Evolutionary conservation across 495 filamentous ascomycete genomes (phyloP), one percentile per base, ranked within the genome.

Genomic region (Aspergillus homomorphus): DNA sequence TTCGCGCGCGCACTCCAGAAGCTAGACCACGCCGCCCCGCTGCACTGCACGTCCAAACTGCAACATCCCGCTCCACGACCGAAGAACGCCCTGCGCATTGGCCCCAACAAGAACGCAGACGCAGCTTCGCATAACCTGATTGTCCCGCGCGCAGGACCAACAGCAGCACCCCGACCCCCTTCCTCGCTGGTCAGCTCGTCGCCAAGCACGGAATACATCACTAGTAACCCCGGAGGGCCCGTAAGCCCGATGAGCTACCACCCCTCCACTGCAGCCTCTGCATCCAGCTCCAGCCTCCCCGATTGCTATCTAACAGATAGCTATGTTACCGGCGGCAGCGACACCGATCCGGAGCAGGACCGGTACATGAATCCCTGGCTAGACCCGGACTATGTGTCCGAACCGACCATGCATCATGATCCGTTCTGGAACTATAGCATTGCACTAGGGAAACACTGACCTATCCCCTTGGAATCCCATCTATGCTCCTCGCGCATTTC

Each of bases 41-140:
- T 65, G 3, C 67, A 69, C 51, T 72, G 69, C 38, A 53, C 60
- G 2, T 67, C 61, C 28, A 50, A 62, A 42, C 33, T 65, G 5
- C 53, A 60, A n/a, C 18, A 45, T 7, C 52, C 21, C 28, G 20
- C 28, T 0, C 46, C 38, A 7, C 24, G 18, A 16, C 56, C 58
- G 4, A 26, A 45, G 18, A 56, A 24, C 24, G 12, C 22, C 16
- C n/a, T 52, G 12, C 58, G 23, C 19, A 7, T 49, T 19, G 30
- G 9, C 30, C 12, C 22, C 48, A 15, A 54, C 19, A n/a, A 42
- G 12, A 42, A 10, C 10, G 42, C 22, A 3, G 30, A 42, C 18
- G 41, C 26, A 28, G 18, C 48, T 18, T 51, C 48, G 15, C 3
- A 51, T 18, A 51, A 28, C 12, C 48, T 51, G 9, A 19, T 51